Conservation (phyloP, 1,139 yeast species). For the Sugiyamaella pinicola region DNA sequence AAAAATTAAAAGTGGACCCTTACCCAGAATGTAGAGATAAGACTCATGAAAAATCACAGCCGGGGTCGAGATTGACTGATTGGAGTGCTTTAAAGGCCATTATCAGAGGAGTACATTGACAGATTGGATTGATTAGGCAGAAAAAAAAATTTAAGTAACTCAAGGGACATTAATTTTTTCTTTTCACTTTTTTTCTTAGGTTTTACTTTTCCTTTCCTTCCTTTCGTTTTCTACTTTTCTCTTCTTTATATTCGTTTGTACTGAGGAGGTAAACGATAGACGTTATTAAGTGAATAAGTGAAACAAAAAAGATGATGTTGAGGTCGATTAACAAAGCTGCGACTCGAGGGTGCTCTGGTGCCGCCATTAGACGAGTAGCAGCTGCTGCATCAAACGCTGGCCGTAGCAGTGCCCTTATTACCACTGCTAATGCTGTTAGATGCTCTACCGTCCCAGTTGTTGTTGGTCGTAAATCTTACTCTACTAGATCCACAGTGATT, state of each 20-base stretch:
- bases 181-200: not conserved
- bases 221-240: not conserved
- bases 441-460: too few species aligned
- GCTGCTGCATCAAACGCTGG: not conserved
- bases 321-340: conserved; percentile 6
- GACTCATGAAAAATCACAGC: conserved; percentile 13
- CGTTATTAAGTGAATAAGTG: too few species aligned
- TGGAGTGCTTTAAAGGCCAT: not conserved
- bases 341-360: conserved; percentile 1
- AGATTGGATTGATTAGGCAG: not conserved
- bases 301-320: conserved; percentile 5
- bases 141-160: not conserved
- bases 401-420: not conserved
- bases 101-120: not conserved
- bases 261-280: too few species aligned
- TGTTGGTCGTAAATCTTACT: conserved; percentile 32
- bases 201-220: not conserved
- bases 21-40: conserved; percentile 12
- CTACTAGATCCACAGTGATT: conserved; percentile 91
- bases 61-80: conserved; percentile 1
- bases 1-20: conserved; percentile 5
- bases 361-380: conserved; percentile 1
- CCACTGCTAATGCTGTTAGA: not conserved
- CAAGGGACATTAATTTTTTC: not conserved
- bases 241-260: not conserved